Evolutionary conservation across 2,329 filamentous ascomycete species (phyloP).

Genomic region (Xylariaceae sp.): DNA sequence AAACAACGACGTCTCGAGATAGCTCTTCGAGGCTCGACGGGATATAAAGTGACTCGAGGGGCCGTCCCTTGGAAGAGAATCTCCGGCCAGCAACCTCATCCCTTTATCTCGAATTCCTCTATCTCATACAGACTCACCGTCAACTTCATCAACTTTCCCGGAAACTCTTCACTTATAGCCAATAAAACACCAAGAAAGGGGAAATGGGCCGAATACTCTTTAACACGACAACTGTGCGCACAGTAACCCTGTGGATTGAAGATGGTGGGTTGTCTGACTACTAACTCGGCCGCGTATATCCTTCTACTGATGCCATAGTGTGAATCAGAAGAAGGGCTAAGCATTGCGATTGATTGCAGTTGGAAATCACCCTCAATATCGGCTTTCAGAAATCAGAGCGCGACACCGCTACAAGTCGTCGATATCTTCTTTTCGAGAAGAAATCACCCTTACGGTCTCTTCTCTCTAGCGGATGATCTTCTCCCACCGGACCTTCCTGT

Average conservation of each 20-base stretch:
- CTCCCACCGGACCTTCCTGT: not conserved
- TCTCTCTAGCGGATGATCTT: not conserved
- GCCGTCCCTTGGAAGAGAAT: no score
- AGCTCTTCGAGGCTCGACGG: no score
- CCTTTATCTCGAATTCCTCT: no score
- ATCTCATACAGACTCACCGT: no score
- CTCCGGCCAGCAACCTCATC: no score
- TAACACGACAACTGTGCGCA: conserved; percentile 5
- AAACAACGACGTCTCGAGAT: no score
- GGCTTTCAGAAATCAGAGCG: not conserved
- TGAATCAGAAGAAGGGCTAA: conserved; percentile 7
- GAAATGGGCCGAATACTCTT: conserved; percentile 1
- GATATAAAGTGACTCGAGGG: no score
- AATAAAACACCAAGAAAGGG: not conserved
- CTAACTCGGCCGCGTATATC: not conserved
- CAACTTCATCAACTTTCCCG: not conserved
- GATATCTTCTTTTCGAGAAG: conserved; percentile 17
- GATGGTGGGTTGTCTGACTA: conserved; percentile 5
- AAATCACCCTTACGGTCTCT: not conserved
- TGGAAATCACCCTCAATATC: conserved; percentile 12
- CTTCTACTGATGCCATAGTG: not conserved
- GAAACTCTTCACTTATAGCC: not conserved
- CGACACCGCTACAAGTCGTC: conserved; percentile 17
- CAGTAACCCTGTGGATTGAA: conserved; percentile 3
- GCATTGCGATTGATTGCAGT: conserved; percentile 13